Evolutionary conservation across 164 flowering plant species (phyloP).

Genomic region (Aristolochia fimbriata): DNA sequence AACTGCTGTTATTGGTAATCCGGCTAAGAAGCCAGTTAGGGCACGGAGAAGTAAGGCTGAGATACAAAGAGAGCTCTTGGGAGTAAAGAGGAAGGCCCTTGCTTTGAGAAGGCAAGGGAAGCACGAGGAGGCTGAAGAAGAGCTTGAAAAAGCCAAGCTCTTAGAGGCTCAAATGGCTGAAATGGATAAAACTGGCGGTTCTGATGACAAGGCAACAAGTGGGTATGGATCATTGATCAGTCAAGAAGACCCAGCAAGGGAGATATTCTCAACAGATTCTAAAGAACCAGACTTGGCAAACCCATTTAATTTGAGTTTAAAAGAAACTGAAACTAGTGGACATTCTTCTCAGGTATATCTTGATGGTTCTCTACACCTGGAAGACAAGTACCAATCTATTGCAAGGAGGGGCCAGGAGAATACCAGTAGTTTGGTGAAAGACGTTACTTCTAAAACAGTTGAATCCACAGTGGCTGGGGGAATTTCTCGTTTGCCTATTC

Average conservation of each 20-base stretch:
- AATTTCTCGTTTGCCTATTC: slow-evolving; percentile 9
- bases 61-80: slow-evolving; percentile 73
- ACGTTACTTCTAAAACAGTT: slow-evolving; percentile 5
- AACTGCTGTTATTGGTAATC: slow-evolving; percentile 7
- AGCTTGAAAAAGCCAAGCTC: slow-evolving; percentile 38
- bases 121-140: slow-evolving; percentile 70
- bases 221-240: background rate
- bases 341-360: slow-evolving; percentile 2
- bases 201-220: background rate
- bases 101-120: slow-evolving; percentile 73
- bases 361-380: slow-evolving; percentile 5
- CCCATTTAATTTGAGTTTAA: slow-evolving; percentile 2
- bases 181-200: slow-evolving; percentile 22
- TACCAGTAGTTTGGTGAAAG: slow-evolving; percentile 3
- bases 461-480: slow-evolving; percentile 10
- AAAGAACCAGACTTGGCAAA: background rate
- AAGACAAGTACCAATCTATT: slow-evolving; percentile 1
- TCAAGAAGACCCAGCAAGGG: background rate
- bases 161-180: slow-evolving; percentile 66
- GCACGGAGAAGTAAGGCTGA: slow-evolving; percentile 55
- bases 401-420: slow-evolving; percentile 3
- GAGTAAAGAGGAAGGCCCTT: slow-evolving; percentile 73
- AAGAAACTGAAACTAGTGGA: slow-evolving; percentile 4
- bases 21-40: slow-evolving; percentile 11
- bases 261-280: background rate